Conservation (phyloP, 352 stramenopile genomes). For the Globisporangium irregulare region DNA sequence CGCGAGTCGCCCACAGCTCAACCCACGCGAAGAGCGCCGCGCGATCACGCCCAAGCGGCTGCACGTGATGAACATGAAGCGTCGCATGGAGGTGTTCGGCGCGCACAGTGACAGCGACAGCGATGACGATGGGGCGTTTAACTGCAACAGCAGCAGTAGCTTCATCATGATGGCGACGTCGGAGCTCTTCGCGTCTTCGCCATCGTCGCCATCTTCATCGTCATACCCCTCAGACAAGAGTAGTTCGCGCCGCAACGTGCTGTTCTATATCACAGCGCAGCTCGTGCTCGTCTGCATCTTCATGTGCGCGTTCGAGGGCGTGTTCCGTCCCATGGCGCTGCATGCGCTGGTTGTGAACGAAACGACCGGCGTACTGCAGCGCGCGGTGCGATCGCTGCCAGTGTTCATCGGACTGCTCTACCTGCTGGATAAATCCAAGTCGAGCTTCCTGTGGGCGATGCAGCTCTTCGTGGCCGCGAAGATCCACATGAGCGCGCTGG, state of each 20-base stretch:
- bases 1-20: background rate
- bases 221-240: background rate
- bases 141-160: background rate
- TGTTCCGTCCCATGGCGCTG: background rate
- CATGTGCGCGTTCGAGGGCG: constrained; percentile 3
- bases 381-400: background rate
- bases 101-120: background rate
- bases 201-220: background rate
- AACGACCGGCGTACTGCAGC: background rate
- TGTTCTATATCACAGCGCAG: constrained; percentile 1
- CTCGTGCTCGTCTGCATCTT: constrained; percentile 2
- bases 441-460: constrained; percentile 3
- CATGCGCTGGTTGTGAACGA: constrained; percentile 1
- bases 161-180: background rate
- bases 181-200: background rate
- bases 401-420: constrained; percentile 4
- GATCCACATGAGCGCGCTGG: constrained; percentile 13
- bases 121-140: background rate
- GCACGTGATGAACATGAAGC: constrained; percentile 3
- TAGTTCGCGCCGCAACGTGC: background rate
- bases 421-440: background rate
- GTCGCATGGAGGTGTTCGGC: constrained; percentile 6
- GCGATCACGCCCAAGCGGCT: background rate
- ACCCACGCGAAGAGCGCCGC: background rate
- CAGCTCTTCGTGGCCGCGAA: constrained; percentile 11